These are phyloP conservation scores for Colletotrichum sublineola DNA, from an alignment of 2,329 filamentous ascomycete genomes.

Conservation along the genomic window DNA sequence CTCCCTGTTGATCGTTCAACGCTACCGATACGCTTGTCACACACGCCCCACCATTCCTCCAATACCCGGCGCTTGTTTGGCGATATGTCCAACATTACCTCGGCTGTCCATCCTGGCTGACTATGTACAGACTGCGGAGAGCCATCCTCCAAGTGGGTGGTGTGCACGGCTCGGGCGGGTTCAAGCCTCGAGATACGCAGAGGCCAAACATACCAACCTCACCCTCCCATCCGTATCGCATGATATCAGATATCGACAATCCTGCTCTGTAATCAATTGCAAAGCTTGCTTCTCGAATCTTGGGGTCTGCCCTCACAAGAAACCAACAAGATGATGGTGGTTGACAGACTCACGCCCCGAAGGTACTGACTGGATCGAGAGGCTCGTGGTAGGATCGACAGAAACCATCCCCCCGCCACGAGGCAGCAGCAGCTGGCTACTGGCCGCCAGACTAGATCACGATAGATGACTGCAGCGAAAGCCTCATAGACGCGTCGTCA, in stretches of 20 bases:
- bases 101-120: constrained; percentile 24
- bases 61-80: constrained; percentile 42
- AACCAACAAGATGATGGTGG: constrained; percentile 15
- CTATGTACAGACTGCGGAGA: background rate
- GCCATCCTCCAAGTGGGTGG: background rate
- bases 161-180: constrained; percentile 10
- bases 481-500: constrained; percentile 24
- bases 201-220: background rate
- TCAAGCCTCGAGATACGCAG: constrained; percentile 9
- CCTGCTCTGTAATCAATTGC: background rate
- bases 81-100: constrained; percentile 23
- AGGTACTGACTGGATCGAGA: constrained; percentile 25
- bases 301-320: constrained; percentile 4
- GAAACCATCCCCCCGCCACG: constrained; percentile 11
- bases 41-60: constrained; percentile 39
- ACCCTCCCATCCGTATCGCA: constrained; percentile 1
- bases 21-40: constrained; percentile 43
- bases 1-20: constrained; percentile 42
- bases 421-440: constrained; percentile 3
- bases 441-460: constrained; percentile 1
- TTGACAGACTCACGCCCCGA: constrained; percentile 6
- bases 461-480: constrained; percentile 31
- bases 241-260: constrained; percentile 20
- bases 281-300: background rate
- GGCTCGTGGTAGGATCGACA: constrained; percentile 34